phyloP scores from a whole-genome alignment of 2,329 filamentous ascomycete species.

The Aspergillus amoenus region DNA sequence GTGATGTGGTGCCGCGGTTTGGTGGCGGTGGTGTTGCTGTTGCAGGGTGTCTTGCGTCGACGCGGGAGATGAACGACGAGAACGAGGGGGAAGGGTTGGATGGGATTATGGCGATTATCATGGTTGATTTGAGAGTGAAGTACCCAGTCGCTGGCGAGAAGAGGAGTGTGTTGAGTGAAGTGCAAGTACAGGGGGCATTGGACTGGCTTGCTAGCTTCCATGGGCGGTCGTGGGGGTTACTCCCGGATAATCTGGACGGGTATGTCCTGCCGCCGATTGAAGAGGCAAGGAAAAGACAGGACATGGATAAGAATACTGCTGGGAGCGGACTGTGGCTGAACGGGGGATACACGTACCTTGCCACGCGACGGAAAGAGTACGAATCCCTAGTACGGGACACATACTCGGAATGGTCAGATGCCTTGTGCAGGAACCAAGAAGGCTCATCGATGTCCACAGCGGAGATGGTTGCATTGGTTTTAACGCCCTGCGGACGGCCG shows the following conservation, averaged over 20 bases:
- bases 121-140: conserved; percentile 55
- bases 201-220: conserved; percentile 65
- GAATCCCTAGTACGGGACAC: conserved; percentile 46
- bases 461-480: conserved; percentile 53
- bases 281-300: conserved; percentile 43
- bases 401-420: conserved; percentile 56
- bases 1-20: conserved; percentile 53
- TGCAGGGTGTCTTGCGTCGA: conserved; percentile 53
- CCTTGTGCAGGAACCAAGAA: conserved; percentile 45
- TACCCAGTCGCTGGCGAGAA: conserved; percentile 55
- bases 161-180: conserved; percentile 42
- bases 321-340: conserved; percentile 57
- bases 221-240: conserved; percentile 49
- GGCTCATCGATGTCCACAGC: conserved; percentile 41
- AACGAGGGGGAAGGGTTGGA: conserved; percentile 24
- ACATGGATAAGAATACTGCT: conserved; percentile 12
- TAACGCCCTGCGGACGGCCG: conserved; percentile 47
- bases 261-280: conserved; percentile 54
- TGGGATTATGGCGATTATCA: conserved; percentile 53
- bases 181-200: conserved; percentile 55
- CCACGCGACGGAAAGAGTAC: conserved; percentile 61
- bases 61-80: conserved; percentile 21
- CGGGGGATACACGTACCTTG: conserved; percentile 68
- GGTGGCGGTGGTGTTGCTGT: conserved; percentile 45
- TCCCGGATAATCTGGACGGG: conserved; percentile 26